Conservation (phyloP, 163 green algal species). For the Scenedesmus sp. region DNA sequence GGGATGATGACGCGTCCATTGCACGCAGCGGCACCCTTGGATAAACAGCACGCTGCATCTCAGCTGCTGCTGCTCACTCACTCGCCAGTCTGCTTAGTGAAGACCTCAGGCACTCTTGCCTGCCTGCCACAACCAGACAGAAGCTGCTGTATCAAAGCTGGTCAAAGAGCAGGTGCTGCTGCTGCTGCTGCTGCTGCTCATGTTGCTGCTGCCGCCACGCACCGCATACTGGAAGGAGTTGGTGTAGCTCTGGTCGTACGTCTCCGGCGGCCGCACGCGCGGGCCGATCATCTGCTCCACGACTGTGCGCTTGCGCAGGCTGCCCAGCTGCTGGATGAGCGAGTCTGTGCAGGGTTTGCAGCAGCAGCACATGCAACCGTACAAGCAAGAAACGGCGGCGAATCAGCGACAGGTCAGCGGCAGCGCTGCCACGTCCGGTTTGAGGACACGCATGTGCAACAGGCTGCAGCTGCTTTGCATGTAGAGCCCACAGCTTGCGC, state of each 20-base stretch:
- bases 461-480: neutral
- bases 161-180: neutral
- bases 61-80: no score
- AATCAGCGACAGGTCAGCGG: no score
- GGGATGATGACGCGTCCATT: no score
- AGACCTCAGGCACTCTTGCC: neutral
- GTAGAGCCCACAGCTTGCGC: neutral
- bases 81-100: no score
- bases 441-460: neutral
- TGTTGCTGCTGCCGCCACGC: neutral
- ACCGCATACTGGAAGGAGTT: neutral
- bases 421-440: neutral
- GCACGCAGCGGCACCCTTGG: no score
- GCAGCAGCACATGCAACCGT: neutral
- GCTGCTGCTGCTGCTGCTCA: neutral
- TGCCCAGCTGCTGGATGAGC: constrained; percentile 53
- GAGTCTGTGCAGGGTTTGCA: constrained; percentile 14
- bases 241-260: constrained; percentile 45
- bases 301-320: constrained; percentile 49
- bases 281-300: constrained; percentile 57
- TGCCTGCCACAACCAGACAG: neutral
- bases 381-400: neutral
- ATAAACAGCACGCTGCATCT: no score
- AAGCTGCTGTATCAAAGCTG: neutral
- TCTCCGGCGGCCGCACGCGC: constrained; percentile 1